Percentiles rank a stretch among this genome's conserved stretches.
Evolutionary conservation across 2,329 filamentous ascomycete species (phyloP).

Genomic region (Pyrenophora tritici-repentis): DNA sequence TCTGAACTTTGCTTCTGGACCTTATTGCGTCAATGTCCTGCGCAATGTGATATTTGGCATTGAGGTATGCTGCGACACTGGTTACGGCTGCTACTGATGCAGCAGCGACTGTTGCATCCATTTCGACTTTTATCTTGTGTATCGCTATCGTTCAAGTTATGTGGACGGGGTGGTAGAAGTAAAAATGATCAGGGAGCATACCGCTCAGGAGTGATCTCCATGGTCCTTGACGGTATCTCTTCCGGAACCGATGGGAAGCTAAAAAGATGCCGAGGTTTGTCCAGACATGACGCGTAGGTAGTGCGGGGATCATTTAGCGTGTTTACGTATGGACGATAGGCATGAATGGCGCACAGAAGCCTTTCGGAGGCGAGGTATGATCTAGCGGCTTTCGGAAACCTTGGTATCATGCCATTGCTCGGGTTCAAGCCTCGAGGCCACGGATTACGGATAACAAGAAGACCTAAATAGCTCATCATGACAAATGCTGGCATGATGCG

Average conservation of each 20-base stretch:
- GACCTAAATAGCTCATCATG: too few relatives aligned
- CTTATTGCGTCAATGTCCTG: conserved; percentile 62
- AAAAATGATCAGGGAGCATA: background rate
- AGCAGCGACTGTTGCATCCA: conserved; percentile 29
- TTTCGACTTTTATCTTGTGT: conserved; percentile 3
- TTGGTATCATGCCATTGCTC: background rate
- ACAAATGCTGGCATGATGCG: too few relatives aligned
- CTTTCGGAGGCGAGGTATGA: too few relatives aligned
- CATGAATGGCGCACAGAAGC: background rate
- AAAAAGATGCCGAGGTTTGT: conserved; percentile 30
- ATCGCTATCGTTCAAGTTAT: background rate
- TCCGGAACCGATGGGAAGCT: background rate
- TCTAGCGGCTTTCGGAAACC: too few relatives aligned
- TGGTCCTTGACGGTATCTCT: background rate
- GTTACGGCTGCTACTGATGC: conserved; percentile 37
- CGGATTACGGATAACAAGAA: too few relatives aligned
- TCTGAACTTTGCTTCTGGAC: conserved; percentile 46
- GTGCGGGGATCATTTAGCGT: conserved; percentile 20
- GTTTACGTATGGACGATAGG: background rate
- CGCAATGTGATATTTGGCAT: conserved; percentile 69
- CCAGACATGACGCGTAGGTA: conserved; percentile 7
- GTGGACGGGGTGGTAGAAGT: background rate
- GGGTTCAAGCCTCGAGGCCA: background rate
- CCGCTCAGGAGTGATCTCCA: conserved; percentile 1
- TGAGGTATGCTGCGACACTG: conserved; percentile 62